phyloP scores from a whole-genome alignment of 805 yeast species.

The Kodamaea kaohsiungensis region DNA sequence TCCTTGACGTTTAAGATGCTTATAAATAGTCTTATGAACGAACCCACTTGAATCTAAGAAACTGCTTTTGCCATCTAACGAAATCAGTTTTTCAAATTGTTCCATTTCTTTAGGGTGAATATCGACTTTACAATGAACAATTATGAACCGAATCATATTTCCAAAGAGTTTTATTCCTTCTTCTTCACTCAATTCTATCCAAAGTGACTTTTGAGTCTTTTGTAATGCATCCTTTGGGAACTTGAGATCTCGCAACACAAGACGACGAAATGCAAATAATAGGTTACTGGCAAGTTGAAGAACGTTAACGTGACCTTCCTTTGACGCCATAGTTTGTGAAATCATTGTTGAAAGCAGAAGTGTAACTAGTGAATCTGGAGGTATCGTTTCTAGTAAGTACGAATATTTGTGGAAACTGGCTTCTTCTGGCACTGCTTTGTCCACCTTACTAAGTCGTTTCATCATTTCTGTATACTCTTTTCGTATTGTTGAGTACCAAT shows the following conservation, averaged over 20 bases:
- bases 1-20: conserved; percentile 15
- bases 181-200: conserved; percentile 12
- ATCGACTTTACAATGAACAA: conserved; percentile 16
- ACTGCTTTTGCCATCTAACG: background rate
- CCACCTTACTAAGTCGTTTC: background rate
- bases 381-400: conserved; percentile 5
- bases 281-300: conserved; percentile 17
- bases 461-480: conserved; percentile 10
- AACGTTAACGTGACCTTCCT: conserved; percentile 18
- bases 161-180: conserved; percentile 21
- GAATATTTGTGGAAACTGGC: background rate
- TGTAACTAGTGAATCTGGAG: conserved; percentile 5
- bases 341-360: conserved; percentile 7
- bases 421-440: background rate
- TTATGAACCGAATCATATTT: conserved; percentile 17
- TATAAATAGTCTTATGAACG: background rate
- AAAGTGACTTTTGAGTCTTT: background rate
- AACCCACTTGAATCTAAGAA: background rate
- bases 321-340: conserved; percentile 11
- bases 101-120: conserved; percentile 1
- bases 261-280: conserved; percentile 11
- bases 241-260: background rate
- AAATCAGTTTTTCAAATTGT: conserved; percentile 4
- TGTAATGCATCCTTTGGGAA: background rate
- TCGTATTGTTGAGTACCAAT: conserved; percentile 15